Evolutionary conservation across 805 yeast genomes (phyloP).

Genomic region (Zygotorulaspora danielsina): DNA sequence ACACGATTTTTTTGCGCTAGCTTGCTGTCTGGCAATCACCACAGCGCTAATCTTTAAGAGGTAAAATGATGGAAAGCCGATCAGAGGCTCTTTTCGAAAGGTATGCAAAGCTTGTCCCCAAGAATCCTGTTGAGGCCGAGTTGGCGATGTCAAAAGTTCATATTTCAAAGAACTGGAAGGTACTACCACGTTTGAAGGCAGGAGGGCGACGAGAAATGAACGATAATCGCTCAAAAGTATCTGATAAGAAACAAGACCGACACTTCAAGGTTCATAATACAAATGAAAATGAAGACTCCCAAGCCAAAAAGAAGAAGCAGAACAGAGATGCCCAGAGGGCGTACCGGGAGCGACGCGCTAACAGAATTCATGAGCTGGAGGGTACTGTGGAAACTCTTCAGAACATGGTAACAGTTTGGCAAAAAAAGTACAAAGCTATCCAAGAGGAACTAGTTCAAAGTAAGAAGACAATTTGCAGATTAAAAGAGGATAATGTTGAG

Average conservation of each 20-base stretch:
- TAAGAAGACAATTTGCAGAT: not conserved
- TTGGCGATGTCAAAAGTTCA: conserved; percentile 18
- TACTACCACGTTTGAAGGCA: conserved; percentile 77
- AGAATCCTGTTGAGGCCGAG: conserved; percentile 9
- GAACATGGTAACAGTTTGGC: conserved; percentile 59
- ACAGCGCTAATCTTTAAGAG: no score
- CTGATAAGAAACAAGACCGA: not conserved
- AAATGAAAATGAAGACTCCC: conserved; percentile 4
- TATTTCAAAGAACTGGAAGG: conserved; percentile 64
- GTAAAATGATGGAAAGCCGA: conserved; percentile 3
- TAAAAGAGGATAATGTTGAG: conserved; percentile 7
- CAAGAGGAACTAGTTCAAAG: conserved; percentile 14
- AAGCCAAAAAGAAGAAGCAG: conserved; percentile 77
- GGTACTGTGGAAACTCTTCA: conserved; percentile 32
- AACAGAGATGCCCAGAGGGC: conserved; percentile 94
- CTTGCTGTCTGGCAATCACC: no score
- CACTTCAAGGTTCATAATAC: conserved; percentile 2
- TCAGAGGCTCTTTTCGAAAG: conserved; percentile 6
- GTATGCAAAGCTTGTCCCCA: conserved; percentile 15
- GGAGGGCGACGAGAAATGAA: conserved; percentile 49
- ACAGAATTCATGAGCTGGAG: conserved; percentile 74
- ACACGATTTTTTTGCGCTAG: no score
- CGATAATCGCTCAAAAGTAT: not conserved
- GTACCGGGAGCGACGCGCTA: conserved; percentile 81
- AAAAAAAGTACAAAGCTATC: conserved; percentile 42